Percentiles rank a stretch among this genome's conserved stretches.
phyloP scores from a whole-genome alignment of 148 eudicot genomes.

The Amaranthus cruentus region DNA sequence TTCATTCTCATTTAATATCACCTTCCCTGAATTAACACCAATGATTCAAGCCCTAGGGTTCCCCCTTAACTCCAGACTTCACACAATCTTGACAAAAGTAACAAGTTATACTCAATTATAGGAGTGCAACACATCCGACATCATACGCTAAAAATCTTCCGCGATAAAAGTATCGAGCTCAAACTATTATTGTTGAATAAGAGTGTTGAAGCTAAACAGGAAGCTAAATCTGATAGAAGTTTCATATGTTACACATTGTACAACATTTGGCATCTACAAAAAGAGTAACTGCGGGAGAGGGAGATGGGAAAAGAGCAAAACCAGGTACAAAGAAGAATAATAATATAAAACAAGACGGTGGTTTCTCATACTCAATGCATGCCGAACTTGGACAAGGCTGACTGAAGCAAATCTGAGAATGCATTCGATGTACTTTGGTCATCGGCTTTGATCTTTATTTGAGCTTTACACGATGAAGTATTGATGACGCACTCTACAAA shows the following conservation, averaged over 20 bases:
- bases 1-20: too few species aligned
- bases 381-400: conserved; percentile 73
- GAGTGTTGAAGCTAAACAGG: conserved; percentile 3
- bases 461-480: conserved; percentile 83
- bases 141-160: neutral
- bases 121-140: conserved; percentile 8
- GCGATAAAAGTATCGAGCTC: neutral
- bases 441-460: conserved; percentile 88
- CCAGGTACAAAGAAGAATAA: neutral
- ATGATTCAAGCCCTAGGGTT: too few species aligned
- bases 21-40: neutral
- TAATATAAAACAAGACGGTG: neutral
- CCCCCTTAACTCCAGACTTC: too few species aligned
- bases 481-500: conserved; percentile 87
- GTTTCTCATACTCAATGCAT: conserved; percentile 28
- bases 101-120: neutral
- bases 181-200: neutral
- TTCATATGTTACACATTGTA: conserved; percentile 25
- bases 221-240: conserved; percentile 12
- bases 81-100: too few species aligned
- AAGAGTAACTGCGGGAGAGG: conserved; percentile 3
- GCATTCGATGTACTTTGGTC: conserved; percentile 77
- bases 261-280: conserved; percentile 28
- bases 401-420: conserved; percentile 74
- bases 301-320: neutral